phyloP scores from a whole-genome alignment of 73 alveolate genomes.

The Paramecium tetraurelia region DNA sequence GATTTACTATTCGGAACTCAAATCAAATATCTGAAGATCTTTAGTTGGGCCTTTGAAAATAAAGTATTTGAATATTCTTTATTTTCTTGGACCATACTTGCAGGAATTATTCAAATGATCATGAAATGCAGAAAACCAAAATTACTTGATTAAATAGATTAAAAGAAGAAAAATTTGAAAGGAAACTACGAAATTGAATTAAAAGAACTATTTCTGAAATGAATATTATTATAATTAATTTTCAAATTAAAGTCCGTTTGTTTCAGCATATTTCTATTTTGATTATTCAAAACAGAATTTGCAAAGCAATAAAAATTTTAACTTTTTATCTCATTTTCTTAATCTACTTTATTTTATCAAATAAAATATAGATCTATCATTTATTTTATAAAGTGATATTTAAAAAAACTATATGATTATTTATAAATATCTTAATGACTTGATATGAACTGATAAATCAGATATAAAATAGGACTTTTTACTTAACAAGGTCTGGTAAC shows the following conservation, averaged over 20 bases:
- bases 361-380: too few relatives aligned
- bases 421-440: not conserved
- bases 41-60: conserved; percentile 64
- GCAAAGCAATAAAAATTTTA: too few relatives aligned
- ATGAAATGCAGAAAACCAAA: conserved; percentile 36
- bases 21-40: conserved; percentile 66
- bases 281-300: too few relatives aligned
- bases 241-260: too few relatives aligned
- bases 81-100: conserved; percentile 43
- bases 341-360: too few relatives aligned
- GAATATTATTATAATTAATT: not conserved
- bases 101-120: conserved; percentile 5
- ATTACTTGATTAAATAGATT: not conserved
- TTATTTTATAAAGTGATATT: not conserved
- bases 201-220: conserved; percentile 43
- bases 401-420: too few relatives aligned
- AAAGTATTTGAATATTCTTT: conserved; percentile 58
- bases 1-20: conserved; percentile 70
- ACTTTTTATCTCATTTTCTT: too few relatives aligned
- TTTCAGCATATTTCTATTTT: too few relatives aligned
- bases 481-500: not conserved
- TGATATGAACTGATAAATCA: not conserved
- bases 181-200: conserved; percentile 53
- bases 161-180: conserved; percentile 28
- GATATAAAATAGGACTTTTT: conserved; percentile 29